A percentile compares a stretch with the other conserved stretches of the same genome.
Conservation (phyloP, 768 basidiomycete genomes). For the Kwoniella newhampshirensis region DNA sequence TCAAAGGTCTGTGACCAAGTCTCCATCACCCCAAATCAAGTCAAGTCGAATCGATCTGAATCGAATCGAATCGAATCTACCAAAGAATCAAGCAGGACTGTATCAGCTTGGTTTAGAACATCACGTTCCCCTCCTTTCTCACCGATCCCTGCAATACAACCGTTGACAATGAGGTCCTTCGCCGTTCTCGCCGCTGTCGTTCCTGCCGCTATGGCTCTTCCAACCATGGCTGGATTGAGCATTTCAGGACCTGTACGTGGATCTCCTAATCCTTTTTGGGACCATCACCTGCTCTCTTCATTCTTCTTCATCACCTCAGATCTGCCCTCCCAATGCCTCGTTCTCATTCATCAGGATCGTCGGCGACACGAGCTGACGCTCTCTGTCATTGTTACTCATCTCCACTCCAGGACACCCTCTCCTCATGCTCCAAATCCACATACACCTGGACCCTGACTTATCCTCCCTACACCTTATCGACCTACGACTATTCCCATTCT, state of each 20-base stretch:
- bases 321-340: too few relatives aligned
- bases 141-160: too few relatives aligned
- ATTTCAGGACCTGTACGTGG: constrained; percentile 19
- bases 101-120: too few relatives aligned
- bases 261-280: background rate
- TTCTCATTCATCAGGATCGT: too few relatives aligned
- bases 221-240: constrained; percentile 8
- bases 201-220: too few relatives aligned
- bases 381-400: too few relatives aligned
- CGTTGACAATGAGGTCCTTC: background rate
- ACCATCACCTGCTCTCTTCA: background rate
- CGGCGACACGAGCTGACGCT: background rate
- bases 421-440: constrained; percentile 13
- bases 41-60: too few relatives aligned
- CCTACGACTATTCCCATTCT: constrained; percentile 1
- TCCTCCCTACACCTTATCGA: constrained; percentile 14
- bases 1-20: constrained; percentile 1
- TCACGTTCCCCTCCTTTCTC: too few relatives aligned
- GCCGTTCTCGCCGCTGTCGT: background rate
- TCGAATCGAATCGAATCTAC: too few relatives aligned
- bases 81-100: too few relatives aligned
- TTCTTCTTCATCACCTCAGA: background rate
- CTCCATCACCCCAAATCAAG: too few relatives aligned
- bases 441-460: constrained; percentile 15
- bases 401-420: constrained; percentile 3